Base-by-base conservation (phyloP, 331 rosid species). In the Erythrophleum ivorense region DNA sequence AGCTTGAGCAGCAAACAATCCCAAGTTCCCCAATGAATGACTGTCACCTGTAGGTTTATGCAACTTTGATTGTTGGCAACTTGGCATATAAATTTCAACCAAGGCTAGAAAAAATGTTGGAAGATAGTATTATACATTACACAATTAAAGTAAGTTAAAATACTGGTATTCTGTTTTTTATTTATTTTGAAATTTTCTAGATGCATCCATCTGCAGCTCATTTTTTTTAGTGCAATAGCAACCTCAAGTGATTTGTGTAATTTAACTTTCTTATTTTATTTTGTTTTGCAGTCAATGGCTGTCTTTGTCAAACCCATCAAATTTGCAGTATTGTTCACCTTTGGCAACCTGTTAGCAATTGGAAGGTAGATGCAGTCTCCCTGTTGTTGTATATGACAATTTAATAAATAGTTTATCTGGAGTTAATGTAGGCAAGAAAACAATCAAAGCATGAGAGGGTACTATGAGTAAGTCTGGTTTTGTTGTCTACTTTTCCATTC, bases 291-390 rank as follows among this genome's bases (percentile, higher is more conserved):
- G 99, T 95, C 99, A 41, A 31, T 92, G 87, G 79, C 92, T 78
- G 92, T 93, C 67, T 93, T 95, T 83, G 91, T 80, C 62, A 91
- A 91, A 81, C 98, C 98, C 81, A 85, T 95, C 88, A 95, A 93
- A 76, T 93, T 95, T 84, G 91, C 98, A 49, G 52, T 88, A 55
- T 86, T 95, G 78, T 95, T 95, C 93, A 91, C 98, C 71, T 87
- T 91, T 82, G 98, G 98, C 84, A 93, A 95, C 84, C 81, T 95
- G 59, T 87, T 92, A 86, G 99, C 99, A 36, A 92, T 93, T 78
- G 99, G 99, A 90, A 95, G 99, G 99, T 95, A 86, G 74, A 85
- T 86, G 78, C 65, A 65, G 64, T 91, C 86, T 80, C 87, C 50
- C 65, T 81, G 75, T 76, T 86, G 34, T 88, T 91, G 82, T 85